A percentile compares a stretch with the other conserved stretches of the same genome.
phyloP scores from a whole-genome alignment of 176 grass and related monocot genomes.

The Cocos nucifera region DNA sequence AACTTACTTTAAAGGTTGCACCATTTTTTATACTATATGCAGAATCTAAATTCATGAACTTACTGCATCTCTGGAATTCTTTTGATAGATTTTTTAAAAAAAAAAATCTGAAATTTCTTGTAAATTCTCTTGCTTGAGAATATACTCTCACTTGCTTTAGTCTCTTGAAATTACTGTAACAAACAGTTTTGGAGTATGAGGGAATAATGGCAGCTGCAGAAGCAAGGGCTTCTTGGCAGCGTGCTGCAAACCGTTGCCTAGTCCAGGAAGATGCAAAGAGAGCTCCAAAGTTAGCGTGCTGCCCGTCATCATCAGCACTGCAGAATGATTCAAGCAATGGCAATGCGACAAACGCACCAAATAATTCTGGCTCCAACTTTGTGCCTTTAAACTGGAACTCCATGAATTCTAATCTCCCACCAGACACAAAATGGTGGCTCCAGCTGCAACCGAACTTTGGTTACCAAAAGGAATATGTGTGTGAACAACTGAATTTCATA shows the following conservation, averaged over 20 bases:
- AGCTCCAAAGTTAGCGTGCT: slow-evolving; percentile 70
- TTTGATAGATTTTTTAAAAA: too few species aligned
- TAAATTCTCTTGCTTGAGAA: too few species aligned
- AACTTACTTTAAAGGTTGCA: too few species aligned
- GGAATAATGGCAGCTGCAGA: slow-evolving; percentile 80
- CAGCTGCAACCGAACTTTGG: slow-evolving; percentile 54
- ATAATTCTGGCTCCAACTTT: slow-evolving; percentile 28
- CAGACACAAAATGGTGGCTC: slow-evolving; percentile 73
- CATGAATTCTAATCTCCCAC: slow-evolving; percentile 40
- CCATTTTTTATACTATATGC: too few species aligned
- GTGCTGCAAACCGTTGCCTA: slow-evolving; percentile 66
- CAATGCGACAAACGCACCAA: slow-evolving; percentile 18
- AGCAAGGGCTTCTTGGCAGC: slow-evolving; percentile 88
- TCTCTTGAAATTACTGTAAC: neutral
- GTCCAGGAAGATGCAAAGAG: slow-evolving; percentile 94
- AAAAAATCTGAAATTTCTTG: too few species aligned
- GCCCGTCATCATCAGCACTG: slow-evolving; percentile 31
- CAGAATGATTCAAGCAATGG: slow-evolving; percentile 28
- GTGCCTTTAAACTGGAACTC: slow-evolving; percentile 49
- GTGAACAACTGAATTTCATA: slow-evolving; percentile 29
- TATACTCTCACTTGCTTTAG: too few species aligned
- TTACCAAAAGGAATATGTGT: slow-evolving; percentile 39
- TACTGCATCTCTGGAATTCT: too few species aligned
- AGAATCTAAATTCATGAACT: too few species aligned
- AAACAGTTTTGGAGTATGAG: slow-evolving; percentile 10